Evolutionary conservation across 257 asterid species (phyloP).

Genomic region (Jacaranda copaia): DNA sequence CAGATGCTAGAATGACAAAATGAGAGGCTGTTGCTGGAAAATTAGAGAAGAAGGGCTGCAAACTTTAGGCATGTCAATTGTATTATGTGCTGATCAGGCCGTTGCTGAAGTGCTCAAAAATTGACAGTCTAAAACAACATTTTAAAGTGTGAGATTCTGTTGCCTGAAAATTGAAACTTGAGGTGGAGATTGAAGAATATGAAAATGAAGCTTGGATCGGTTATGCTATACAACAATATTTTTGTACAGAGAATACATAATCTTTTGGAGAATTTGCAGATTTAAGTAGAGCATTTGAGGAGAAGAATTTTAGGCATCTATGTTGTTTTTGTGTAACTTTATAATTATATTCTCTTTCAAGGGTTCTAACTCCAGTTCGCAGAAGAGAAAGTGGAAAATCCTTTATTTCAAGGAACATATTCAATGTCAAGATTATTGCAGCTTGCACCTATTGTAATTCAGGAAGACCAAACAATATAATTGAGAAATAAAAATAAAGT

Average conservation of each 20-base stretch:
- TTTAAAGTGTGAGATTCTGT: conserved; percentile 12
- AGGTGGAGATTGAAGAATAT: conserved; percentile 1
- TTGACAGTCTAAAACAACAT: not conserved
- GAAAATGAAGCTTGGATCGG: not conserved
- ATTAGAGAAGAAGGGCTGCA: not conserved
- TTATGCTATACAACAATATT: no score
- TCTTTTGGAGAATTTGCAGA: conserved; percentile 18
- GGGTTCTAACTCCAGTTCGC: conserved; percentile 27
- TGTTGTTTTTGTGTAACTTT: conserved; percentile 8
- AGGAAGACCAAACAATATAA: no score
- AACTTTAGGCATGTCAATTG: not conserved
- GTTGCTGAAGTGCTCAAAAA: not conserved
- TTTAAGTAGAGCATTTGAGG: conserved; percentile 27
- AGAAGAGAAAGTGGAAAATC: conserved; percentile 28
- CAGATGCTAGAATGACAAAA: not conserved
- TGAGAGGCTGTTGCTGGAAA: not conserved
- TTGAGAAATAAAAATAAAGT: no score
- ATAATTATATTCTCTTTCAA: conserved; percentile 37
- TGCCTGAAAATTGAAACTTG: conserved; percentile 22
- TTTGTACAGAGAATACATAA: not conserved
- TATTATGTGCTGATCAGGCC: not conserved
- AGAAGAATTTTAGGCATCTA: conserved; percentile 27
- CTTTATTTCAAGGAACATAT: conserved; percentile 14
- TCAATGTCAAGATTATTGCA: not conserved
- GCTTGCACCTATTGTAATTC: no score